A percentile compares a stretch with the other conserved stretches of the same genome.
Evolutionary conservation across 169 alveolate genomes (phyloP).

Genomic region (Plasmodium blacklocki): DNA sequence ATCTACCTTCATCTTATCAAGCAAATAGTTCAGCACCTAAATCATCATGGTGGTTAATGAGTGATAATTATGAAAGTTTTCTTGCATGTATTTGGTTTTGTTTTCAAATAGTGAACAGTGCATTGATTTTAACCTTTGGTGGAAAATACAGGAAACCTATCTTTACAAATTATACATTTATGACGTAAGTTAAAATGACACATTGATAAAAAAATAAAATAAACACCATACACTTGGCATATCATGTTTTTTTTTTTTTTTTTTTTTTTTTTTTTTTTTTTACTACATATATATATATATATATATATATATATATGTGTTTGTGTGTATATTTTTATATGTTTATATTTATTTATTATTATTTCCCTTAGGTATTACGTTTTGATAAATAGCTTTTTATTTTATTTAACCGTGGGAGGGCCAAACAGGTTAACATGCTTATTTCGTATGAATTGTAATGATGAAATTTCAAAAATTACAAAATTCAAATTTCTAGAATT

Average conservation of each 20-base stretch:
- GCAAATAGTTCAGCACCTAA: constrained; percentile 81
- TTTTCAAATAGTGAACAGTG: constrained; percentile 90
- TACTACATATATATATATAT: not conserved
- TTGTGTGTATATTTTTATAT: not conserved
- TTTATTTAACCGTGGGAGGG: constrained; percentile 85
- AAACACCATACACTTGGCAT: not conserved
- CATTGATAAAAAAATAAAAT: not conserved
- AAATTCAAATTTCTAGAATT: constrained; percentile 84
- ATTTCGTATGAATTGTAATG: constrained; percentile 92
- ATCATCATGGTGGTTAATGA: constrained; percentile 91
- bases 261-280: not conserved
- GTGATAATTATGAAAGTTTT: constrained; percentile 92
- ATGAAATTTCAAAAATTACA: constrained; percentile 84
- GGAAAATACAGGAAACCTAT: constrained; percentile 87
- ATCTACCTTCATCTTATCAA: constrained; percentile 79
- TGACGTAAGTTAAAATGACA: constrained; percentile 78
- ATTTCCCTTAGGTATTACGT: constrained; percentile 79
- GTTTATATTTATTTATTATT: not conserved
- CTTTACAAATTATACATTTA: constrained; percentile 83
- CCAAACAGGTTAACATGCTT: constrained; percentile 90
- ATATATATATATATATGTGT: not conserved
- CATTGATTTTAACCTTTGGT: constrained; percentile 88
- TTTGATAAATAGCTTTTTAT: constrained; percentile 78
- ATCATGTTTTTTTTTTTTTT: not conserved
- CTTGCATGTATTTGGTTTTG: constrained; percentile 88